Evolutionary conservation across 306 rosid genomes (phyloP), one percentile per base, ranked within the genome.

Genomic region (Cicer judaicum): DNA sequence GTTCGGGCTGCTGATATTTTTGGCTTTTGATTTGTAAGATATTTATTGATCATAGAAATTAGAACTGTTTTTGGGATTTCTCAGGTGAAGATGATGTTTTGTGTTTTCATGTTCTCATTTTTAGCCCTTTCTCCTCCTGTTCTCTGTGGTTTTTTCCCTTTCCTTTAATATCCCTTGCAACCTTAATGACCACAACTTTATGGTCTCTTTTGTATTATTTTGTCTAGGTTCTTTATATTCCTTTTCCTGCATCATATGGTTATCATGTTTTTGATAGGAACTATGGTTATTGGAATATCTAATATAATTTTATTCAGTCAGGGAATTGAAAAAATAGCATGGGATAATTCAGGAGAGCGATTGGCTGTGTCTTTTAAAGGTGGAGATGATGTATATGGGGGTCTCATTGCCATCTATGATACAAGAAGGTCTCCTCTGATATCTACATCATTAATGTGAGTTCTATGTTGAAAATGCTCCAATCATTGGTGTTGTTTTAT

Each of bases 281-380:
- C 61, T 67, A 12, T 10, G 16, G 16, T 55, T 69, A 43, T 59
- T 77, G 65, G 36, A 63, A 29, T 59, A 43, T 78, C 53, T 75
- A 62, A 50, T 80, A 40, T 65, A 59, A 44, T 83, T 74, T 66
- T 43, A 70, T 80, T 74, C 93, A 93, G 98, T 87, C 88, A 87
- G 80, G 91, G 96, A 70, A 84, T 91, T 75, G 91, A 89, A 73
- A 91, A 88, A 91, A 83, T 93, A 84, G 92, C 94, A 21, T 93
- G 98, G 98, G 98, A 93, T 86, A 88, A 85, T 83, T 89, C 96
- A 24, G 98, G 98, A 66, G 98, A 93, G 79, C 93, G 98, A 63
- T 84, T 93, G 85, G 97, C 96, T 46, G 84, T 93, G 66, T 93
- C 94, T 41, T 88, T 84, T 73, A 88, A 93, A 84, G 96, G 82